phyloP scores from a whole-genome alignment of 495 filamentous ascomycete genomes.

The Tuber borchii region DNA sequence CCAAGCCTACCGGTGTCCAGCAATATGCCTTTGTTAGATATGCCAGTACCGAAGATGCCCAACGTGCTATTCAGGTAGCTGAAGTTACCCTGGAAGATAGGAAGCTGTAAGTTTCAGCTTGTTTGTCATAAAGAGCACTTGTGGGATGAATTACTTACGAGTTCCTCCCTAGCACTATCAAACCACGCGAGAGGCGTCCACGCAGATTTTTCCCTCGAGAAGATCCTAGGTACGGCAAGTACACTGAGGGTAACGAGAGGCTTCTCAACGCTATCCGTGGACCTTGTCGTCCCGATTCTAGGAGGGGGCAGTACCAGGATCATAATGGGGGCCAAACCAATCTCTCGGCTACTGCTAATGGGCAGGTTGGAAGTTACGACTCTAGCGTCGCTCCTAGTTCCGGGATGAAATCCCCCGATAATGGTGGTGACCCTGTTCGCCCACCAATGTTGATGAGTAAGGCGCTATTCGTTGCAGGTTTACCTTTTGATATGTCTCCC shows the following conservation, averaged over 20 bases:
- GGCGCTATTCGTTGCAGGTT: conserved; percentile 35
- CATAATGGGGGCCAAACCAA: not conserved
- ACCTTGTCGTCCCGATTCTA: not conserved
- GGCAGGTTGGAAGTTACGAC: not conserved
- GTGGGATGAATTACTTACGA: conserved; percentile 6
- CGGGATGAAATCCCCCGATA: not conserved
- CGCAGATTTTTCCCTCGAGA: not conserved
- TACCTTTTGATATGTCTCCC: conserved; percentile 40
- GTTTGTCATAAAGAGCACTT: not conserved
- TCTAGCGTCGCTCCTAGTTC: not conserved
- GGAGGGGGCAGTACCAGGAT: not conserved
- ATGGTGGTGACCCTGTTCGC: conserved; percentile 7
- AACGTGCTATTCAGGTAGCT: conserved; percentile 28
- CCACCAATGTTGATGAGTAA: conserved; percentile 38
- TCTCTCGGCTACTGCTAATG: not conserved
- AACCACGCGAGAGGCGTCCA: conserved; percentile 34
- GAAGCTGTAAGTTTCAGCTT: conserved; percentile 28
- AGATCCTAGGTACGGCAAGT: not conserved
- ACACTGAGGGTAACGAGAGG: not conserved
- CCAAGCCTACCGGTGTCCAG: conserved; percentile 22
- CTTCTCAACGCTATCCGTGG: not conserved
- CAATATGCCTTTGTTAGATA: conserved; percentile 41
- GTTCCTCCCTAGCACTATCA: conserved; percentile 27
- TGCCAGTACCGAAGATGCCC: conserved; percentile 36
- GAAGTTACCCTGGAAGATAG: conserved; percentile 36